Evolutionary conservation across 2,329 filamentous ascomycete species (phyloP), one percentile per base, ranked within the genome.

Genomic region (Furcasterigmium sp.): DNA sequence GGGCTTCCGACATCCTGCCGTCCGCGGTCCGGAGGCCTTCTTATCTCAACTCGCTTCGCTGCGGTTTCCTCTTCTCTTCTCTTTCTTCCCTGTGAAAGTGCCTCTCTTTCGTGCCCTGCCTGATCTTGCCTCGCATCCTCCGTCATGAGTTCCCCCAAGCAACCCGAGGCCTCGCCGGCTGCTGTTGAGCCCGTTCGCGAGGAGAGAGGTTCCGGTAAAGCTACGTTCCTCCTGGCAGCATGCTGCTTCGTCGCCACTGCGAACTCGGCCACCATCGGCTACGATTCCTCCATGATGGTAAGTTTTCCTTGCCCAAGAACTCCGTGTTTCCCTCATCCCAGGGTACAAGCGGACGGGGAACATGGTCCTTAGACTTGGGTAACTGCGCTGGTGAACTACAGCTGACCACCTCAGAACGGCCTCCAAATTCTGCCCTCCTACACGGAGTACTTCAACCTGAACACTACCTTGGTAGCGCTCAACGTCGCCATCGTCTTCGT

Each of bases 361-460:
- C n/a, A n/a, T n/a, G n/a, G n/a, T n/a, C n/a, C n/a, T n/a, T n/a
- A n/a, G n/a, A n/a, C n/a, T n/a, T n/a, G n/a, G n/a, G n/a, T n/a
- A n/a, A n/a, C n/a, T n/a, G n/a, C n/a, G n/a, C n/a, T n/a, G n/a
- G n/a, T n/a, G 13, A 13, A 4, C 32, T 8, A 18, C 15, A 11
- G 11, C 32, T 18, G 9, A 15, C 14, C n/a, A 6, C 7, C 2
- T 2, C 14, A 36, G 32, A 36, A 36, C 3, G 20, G 43, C 39
- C 37, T 45, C 39, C 41, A 45, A 15, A 45, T 45, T 2, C 11
- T 45, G n/a, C 43, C 43, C 3, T 34, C 41, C 18, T 45, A 45
- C 8, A 29, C 17, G 3, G 34, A 45, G 1, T 45, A 45, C 3
- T 45, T 42, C 2, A 1, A 42, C n/a, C 39, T 45, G 4, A 23